These are phyloP conservation scores for Eimeria maxima DNA, from an alignment of 169 alveolate genomes.

Conservation along the genomic window DNA sequence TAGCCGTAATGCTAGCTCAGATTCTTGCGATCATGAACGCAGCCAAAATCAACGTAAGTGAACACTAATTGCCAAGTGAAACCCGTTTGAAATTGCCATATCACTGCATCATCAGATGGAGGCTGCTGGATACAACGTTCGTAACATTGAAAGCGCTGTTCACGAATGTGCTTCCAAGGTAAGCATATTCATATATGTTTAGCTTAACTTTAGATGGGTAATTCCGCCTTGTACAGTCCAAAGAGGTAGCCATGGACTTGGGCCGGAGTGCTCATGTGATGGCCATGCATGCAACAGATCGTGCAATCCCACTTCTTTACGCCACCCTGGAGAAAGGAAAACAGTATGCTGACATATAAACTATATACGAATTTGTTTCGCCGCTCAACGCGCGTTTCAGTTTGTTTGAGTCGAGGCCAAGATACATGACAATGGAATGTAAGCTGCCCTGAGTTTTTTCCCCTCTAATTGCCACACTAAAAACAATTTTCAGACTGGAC, in stretches of 20 bases:
- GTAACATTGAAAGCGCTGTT: slow-evolving; percentile 40
- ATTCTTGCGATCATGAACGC: slow-evolving; percentile 56
- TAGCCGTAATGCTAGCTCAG: slow-evolving; percentile 76
- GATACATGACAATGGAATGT: slow-evolving; percentile 61
- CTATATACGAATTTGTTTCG: background rate
- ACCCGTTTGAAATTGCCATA: background rate
- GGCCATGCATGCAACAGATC: slow-evolving; percentile 61
- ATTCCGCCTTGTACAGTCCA: slow-evolving; percentile 7
- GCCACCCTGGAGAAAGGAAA: slow-evolving; percentile 69
- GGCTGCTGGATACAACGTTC: slow-evolving; percentile 73
- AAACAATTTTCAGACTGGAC: slow-evolving; percentile 47
- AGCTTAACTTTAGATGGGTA: background rate
- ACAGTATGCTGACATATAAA: slow-evolving; percentile 52
- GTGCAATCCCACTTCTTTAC: slow-evolving; percentile 58
- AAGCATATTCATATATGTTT: background rate
- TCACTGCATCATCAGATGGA: slow-evolving; percentile 13
- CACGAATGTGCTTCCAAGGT: slow-evolving; percentile 72
- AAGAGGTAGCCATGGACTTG: slow-evolving; percentile 65
- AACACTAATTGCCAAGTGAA: background rate
- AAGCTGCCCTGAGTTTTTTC: background rate
- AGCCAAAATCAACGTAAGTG: slow-evolving; percentile 58
- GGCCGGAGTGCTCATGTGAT: slow-evolving; percentile 29
- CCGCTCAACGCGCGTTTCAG: background rate
- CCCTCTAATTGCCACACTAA: no score
- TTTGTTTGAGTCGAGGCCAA: slow-evolving; percentile 60